A percentile compares a stretch with the other conserved stretches of the same genome.
Evolutionary conservation across 2,329 filamentous ascomycete genomes (phyloP).

Genomic region (Fusarium pseudoanthophilum): DNA sequence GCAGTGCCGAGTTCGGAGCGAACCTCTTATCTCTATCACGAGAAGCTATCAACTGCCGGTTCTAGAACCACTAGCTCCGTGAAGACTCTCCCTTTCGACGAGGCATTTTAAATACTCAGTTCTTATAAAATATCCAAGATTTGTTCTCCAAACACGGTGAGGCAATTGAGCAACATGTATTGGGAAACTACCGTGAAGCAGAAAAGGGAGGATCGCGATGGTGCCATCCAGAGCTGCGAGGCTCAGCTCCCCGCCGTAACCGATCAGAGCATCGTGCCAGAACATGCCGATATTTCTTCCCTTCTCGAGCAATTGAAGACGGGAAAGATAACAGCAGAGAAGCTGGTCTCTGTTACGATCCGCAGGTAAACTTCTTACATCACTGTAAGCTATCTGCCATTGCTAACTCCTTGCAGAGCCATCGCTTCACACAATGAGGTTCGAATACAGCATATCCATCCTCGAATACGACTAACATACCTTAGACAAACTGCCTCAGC

Average conservation of each 20-base stretch:
- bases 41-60: background rate
- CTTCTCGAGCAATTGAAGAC: background rate
- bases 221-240: background rate
- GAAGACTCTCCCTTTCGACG: background rate
- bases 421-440: background rate
- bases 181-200: background rate
- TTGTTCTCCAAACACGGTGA: background rate
- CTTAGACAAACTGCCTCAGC: background rate
- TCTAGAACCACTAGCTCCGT: background rate
- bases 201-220: background rate
- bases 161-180: background rate
- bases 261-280: background rate
- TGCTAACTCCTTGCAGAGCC: background rate
- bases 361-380: background rate
- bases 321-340: background rate
- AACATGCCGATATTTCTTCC: background rate
- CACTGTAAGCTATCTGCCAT: fast-evolving
- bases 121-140: background rate
- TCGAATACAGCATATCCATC: fast-evolving
- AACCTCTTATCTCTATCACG: background rate
- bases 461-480: background rate
- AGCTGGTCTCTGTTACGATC: background rate
- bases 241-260: background rate
- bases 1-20: background rate
- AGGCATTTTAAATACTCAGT: background rate